Conservation (phyloP, 441 rosid species). For the Theobroma grandiflorum region DNA sequence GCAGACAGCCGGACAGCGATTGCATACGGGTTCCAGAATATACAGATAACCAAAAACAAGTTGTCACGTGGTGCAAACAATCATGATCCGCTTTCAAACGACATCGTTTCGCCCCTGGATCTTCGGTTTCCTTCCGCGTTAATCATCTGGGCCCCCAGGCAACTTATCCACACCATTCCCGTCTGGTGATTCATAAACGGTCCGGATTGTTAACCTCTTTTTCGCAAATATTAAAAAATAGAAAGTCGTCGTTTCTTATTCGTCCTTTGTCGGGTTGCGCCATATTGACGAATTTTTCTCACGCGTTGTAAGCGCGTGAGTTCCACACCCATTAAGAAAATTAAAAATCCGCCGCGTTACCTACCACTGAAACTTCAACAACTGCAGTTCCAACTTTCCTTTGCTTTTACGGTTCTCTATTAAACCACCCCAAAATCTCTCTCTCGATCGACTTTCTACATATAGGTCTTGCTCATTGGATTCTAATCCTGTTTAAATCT, state of each 20-base stretch:
- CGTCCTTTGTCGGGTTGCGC: background rate
- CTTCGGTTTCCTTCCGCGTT: background rate
- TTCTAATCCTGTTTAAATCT: background rate
- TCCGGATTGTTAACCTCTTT: background rate
- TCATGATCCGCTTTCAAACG: background rate
- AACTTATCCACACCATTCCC: background rate
- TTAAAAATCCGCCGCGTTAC: background rate
- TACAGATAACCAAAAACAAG: background rate
- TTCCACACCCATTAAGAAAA: background rate
- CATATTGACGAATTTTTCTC: background rate
- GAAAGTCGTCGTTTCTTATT: background rate
- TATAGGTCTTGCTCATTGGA: background rate
- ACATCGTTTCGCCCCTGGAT: background rate
- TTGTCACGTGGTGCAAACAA: background rate
- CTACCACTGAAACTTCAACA: slow-evolving; percentile 10
- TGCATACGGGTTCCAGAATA: background rate
- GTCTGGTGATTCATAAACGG: background rate
- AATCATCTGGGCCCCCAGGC: background rate
- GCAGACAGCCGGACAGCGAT: background rate
- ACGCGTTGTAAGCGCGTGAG: slow-evolving; percentile 24
- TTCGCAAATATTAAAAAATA: background rate
- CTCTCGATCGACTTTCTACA: background rate
- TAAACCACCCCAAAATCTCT: background rate
- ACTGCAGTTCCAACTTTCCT: background rate
- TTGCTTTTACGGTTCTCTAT: background rate